Conservation (phyloP, 768 basidiomycete genomes). For the Termitomyces sp. region DNA sequence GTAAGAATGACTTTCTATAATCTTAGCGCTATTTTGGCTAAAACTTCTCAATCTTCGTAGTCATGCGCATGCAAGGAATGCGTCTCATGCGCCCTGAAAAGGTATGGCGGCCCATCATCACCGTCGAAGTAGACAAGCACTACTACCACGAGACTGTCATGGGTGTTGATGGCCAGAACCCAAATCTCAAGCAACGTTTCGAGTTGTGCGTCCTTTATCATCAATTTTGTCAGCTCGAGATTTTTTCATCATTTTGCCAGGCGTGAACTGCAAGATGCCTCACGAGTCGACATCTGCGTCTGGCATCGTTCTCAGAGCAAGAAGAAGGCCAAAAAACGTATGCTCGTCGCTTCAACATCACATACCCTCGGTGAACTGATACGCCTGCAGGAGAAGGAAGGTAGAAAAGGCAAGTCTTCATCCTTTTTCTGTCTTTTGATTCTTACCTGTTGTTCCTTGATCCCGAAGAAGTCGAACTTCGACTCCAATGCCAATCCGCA, state of each 20-base stretch:
- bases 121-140: conserved; percentile 47
- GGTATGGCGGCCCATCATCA: conserved; percentile 63
- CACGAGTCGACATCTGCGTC: conserved; percentile 46
- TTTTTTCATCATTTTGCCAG: conserved; percentile 21
- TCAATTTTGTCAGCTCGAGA: too few species aligned
- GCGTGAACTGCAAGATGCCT: conserved; percentile 28
- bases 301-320: conserved; percentile 58
- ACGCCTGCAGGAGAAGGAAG: conserved; percentile 39
- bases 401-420: conserved; percentile 28
- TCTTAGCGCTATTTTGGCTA: neutral
- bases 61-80: conserved; percentile 36
- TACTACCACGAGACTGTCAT: conserved; percentile 50
- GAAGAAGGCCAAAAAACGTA: conserved; percentile 53
- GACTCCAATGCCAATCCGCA: conserved; percentile 34
- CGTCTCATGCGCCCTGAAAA: conserved; percentile 51
- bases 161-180: conserved; percentile 65
- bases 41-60: conserved; percentile 17
- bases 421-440: neutral
- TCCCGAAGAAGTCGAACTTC: conserved; percentile 36
- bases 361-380: conserved; percentile 49
- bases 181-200: conserved; percentile 52
- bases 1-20: conserved; percentile 10
- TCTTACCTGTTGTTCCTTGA: conserved; percentile 2
- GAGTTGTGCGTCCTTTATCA: conserved; percentile 38
- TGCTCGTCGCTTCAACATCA: conserved; percentile 45